These are phyloP conservation scores for Juncus effusus DNA, from an alignment of 176 grass and related monocot genomes.

Conservation along the genomic window DNA sequence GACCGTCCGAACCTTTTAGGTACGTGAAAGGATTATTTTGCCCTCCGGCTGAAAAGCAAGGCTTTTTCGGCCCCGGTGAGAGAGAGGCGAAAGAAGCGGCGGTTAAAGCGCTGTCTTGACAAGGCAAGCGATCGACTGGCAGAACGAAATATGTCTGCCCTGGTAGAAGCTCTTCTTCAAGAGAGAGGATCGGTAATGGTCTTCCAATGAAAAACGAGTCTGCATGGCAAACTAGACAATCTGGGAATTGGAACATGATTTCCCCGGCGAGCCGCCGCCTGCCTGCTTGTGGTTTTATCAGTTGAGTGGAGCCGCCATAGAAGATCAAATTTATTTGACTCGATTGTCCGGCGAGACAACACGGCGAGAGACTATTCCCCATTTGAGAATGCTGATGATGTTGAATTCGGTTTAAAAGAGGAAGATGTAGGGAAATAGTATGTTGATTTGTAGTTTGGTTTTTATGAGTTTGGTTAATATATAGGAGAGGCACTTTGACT, in stretches of 20 bases:
- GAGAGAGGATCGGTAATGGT: conserved; percentile 36
- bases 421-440: background rate
- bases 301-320: conserved; percentile 45
- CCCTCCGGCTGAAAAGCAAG: conserved; percentile 4
- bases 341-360: background rate
- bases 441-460: background rate
- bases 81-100: conserved; percentile 43
- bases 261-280: conserved; percentile 34
- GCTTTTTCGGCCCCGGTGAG: background rate
- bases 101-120: conserved; percentile 28
- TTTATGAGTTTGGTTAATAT: background rate
- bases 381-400: conserved; percentile 1
- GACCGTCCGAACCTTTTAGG: conserved; percentile 37
- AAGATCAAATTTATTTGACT: conserved; percentile 38
- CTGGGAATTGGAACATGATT: conserved; percentile 44
- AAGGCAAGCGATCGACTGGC: conserved; percentile 50
- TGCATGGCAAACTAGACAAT: conserved; percentile 46
- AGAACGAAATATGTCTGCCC: conserved; percentile 59
- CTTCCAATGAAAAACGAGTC: conserved; percentile 63
- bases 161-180: conserved; percentile 44
- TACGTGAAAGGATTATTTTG: conserved; percentile 53
- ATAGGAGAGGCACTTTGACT: conserved; percentile 25
- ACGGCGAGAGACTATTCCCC: conserved; percentile 3
- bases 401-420: background rate
- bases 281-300: background rate